A percentile compares a stretch with the other conserved stretches of the same genome.
Conservation (phyloP, 768 basidiomycete species). For the Russula sp. region DNA sequence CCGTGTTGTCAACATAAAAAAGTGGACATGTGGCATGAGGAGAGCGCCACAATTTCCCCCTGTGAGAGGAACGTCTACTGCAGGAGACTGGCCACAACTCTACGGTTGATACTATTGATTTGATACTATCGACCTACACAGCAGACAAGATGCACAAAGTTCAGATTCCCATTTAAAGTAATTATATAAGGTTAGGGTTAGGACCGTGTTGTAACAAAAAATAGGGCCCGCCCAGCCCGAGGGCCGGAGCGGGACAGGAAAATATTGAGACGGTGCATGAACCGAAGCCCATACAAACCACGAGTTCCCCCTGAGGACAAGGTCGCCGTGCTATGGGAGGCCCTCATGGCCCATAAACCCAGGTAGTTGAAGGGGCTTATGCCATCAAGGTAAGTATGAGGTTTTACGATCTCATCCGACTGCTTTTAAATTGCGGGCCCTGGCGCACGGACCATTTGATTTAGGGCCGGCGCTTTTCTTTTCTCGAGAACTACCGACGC, state of each 20-base stretch:
- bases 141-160: too few relatives aligned
- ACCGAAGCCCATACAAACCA: slow-evolving; percentile 49
- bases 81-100: too few relatives aligned
- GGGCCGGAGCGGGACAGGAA: slow-evolving; percentile 64
- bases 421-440: slow-evolving; percentile 5
- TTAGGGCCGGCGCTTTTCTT: slow-evolving; percentile 6
- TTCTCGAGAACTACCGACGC: background rate
- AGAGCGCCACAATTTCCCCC: too few relatives aligned
- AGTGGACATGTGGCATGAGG: too few relatives aligned
- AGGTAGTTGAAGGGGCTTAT: slow-evolving; percentile 27
- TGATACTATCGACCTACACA: too few relatives aligned
- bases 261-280: slow-evolving; percentile 79
- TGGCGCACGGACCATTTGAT: slow-evolving; percentile 25
- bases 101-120: too few relatives aligned
- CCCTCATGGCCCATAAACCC: slow-evolving; percentile 27
- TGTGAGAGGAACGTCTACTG: too few relatives aligned
- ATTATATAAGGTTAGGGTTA: slow-evolving; percentile 38
- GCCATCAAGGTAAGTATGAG: slow-evolving; percentile 31
- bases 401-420: background rate
- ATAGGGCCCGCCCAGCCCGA: slow-evolving; percentile 30
- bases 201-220: slow-evolving; percentile 25
- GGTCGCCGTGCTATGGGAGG: slow-evolving; percentile 30
- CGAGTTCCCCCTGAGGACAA: slow-evolving; percentile 27
- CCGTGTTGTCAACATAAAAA: too few relatives aligned
- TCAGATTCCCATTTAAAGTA: background rate